Evolutionary conservation across 163 green algal species (phyloP), one percentile per base, ranked within the genome.

Genomic region (Scenedesmus sp.): DNA sequence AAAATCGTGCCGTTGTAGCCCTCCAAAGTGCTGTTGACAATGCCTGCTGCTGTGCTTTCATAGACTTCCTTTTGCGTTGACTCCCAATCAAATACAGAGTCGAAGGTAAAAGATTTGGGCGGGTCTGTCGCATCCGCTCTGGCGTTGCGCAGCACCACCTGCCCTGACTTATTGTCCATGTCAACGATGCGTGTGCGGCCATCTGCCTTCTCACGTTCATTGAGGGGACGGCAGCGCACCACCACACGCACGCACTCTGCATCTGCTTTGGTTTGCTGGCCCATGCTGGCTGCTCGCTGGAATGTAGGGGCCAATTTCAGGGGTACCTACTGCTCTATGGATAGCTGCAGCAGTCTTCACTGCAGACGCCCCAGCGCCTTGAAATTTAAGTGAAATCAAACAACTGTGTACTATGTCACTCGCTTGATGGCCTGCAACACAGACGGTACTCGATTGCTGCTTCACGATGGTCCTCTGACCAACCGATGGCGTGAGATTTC

Each of bases 1-100:
- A 94, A 93, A 3, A 93, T 88, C 16, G 91, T 94, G 93, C 93
- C 97, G 86, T 98, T 98, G 93, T 96, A 97, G n/a, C 96, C 96
- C 44, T 97, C 90, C 56, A 97, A 93, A 6, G 95, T 93, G 70
- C 91, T 95, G 85, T 96, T 89, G 1, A 98, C 95, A 82, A 98
- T 97, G 33, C 93, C 92, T 30, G 89, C 86, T 22, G 95, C 96
- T 2, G 93, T 94, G 43, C 92, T 85, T 7, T 96, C 94, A 82
- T 96, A 97, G 16, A 97, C 83, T 18, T 96, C 91, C 24, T 91
- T 59, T 59, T 97, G 96, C 6, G 84, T 92, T 42, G 90, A 90
- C 37, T 91, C 94, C 87, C 87, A 93, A 83, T 97, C 94, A 93
- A 96, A 97, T 1, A 96, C 93, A n/a, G 89, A 83, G 81, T 98